These are phyloP conservation scores for Neofusicoccum ribis DNA, from an alignment of 2,329 filamentous ascomycete genomes.

Conservation along the genomic window DNA sequence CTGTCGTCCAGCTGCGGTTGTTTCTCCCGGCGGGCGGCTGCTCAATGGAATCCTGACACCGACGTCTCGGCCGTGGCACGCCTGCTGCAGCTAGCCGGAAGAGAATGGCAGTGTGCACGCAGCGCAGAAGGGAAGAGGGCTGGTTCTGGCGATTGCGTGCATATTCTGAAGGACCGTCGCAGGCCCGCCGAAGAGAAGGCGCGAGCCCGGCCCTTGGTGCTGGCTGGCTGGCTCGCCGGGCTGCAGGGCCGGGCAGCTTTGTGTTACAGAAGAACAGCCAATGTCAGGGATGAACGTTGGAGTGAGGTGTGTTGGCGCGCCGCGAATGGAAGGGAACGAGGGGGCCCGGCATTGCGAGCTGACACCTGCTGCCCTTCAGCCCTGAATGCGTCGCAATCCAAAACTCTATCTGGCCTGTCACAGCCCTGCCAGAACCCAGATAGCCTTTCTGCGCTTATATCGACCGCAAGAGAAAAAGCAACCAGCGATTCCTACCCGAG, in stretches of 20 bases:
- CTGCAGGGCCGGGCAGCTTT: neutral
- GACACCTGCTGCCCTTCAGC: slow-evolving; percentile 1
- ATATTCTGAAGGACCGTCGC: neutral
- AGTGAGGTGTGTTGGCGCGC: slow-evolving; percentile 13
- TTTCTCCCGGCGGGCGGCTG: slow-evolving; percentile 2
- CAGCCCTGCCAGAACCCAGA: neutral
- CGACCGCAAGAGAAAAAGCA: neutral
- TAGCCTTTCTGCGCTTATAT: neutral
- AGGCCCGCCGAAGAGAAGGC: neutral
- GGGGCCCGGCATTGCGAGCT: neutral
- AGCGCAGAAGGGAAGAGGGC: neutral
- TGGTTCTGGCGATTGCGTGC: slow-evolving; percentile 5
- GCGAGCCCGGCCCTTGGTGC: neutral
- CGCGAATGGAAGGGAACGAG: slow-evolving; percentile 13
- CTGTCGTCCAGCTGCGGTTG: slow-evolving; percentile 11
- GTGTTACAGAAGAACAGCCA: slow-evolving; percentile 15
- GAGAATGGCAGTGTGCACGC: neutral
- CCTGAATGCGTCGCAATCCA: neutral
- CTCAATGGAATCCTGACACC: slow-evolving; percentile 1
- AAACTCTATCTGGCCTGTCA: neutral
- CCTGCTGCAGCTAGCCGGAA: slow-evolving; percentile 94
- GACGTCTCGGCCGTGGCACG: slow-evolving; percentile 87
- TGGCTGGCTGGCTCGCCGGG: neutral
- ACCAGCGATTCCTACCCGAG: neutral
- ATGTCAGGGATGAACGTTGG: slow-evolving; percentile 16